These are phyloP conservation scores for Solanum megistacrolobum DNA, from an alignment of 257 asterid genomes.

Conservation along the genomic window DNA sequence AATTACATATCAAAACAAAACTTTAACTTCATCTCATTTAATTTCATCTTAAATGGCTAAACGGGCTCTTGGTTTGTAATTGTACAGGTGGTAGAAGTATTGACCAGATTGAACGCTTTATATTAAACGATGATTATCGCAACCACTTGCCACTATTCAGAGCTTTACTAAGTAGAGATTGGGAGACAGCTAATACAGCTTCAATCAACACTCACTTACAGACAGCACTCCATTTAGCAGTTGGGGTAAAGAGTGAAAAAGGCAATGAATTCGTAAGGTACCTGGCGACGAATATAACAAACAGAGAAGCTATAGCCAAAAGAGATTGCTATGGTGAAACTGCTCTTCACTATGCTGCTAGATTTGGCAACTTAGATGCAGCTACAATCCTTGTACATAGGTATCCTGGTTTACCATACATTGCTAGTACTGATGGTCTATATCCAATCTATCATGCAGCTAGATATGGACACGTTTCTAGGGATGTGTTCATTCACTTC, in stretches of 20 bases:
- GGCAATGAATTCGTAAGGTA: neutral
- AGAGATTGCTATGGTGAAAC: conserved; percentile 14
- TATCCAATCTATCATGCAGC: too few species aligned
- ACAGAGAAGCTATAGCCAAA: neutral
- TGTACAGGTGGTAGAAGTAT: too few species aligned
- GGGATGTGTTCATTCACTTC: too few species aligned
- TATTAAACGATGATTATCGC: neutral
- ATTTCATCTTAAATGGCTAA: too few species aligned
- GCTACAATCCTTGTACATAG: conserved; percentile 6
- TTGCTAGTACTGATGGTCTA: too few species aligned
- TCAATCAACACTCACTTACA: neutral
- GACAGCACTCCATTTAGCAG: conserved; percentile 1
- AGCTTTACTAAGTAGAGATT: neutral
- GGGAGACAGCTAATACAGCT: neutral
- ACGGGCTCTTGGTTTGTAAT: too few species aligned
- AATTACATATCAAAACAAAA: too few species aligned
- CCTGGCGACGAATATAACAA: conserved; percentile 12
- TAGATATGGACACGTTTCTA: too few species aligned
- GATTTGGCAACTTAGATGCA: conserved; percentile 15
- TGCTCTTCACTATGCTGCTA: conserved; percentile 22
- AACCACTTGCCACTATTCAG: neutral
- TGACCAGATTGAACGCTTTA: too few species aligned
- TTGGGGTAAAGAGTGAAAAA: neutral
- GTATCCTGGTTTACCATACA: too few species aligned
- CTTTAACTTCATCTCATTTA: too few species aligned